phyloP scores from a whole-genome alignment of 305 asterid genomes.

The Fraxinus xanthoxyloides region DNA sequence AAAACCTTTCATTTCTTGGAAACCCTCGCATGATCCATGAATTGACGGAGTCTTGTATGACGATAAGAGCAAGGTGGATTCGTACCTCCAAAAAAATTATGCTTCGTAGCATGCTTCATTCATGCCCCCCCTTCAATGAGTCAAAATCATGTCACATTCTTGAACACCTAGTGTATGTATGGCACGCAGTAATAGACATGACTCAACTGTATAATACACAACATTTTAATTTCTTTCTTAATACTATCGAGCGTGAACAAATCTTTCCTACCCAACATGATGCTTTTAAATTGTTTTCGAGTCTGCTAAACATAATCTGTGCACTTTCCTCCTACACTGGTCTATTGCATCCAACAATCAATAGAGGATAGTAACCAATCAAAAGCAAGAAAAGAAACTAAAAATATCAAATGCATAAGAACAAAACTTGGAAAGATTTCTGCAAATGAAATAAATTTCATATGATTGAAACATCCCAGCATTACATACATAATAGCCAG shows the following conservation, averaged over 20 bases:
- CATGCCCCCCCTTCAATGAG: not conserved
- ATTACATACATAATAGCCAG: conserved; percentile 16
- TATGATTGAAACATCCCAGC: conserved; percentile 4
- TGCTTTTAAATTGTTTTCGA: not conserved
- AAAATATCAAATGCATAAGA: not conserved
- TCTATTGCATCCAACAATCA: not conserved
- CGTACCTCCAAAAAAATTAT: not conserved
- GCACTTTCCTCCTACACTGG: not conserved
- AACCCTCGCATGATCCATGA: not conserved
- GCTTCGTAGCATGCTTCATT: not conserved
- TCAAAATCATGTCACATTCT: not conserved
- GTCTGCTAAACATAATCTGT: not conserved
- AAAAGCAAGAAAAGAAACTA: not conserved
- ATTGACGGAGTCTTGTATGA: not conserved
- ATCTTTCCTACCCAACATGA: not conserved
- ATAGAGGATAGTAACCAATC: not conserved
- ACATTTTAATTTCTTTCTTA: not conserved
- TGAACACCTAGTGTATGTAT: not conserved
- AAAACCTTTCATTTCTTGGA: not conserved
- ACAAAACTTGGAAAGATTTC: not conserved
- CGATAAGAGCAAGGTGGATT: not conserved
- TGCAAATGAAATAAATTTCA: not conserved
- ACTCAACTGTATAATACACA: not conserved
- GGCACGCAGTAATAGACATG: not conserved
- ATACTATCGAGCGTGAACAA: not conserved